These are phyloP conservation scores for Aspergillus homomorphus DNA, from an alignment of 495 filamentous ascomycete species.

Conservation along the genomic window DNA sequence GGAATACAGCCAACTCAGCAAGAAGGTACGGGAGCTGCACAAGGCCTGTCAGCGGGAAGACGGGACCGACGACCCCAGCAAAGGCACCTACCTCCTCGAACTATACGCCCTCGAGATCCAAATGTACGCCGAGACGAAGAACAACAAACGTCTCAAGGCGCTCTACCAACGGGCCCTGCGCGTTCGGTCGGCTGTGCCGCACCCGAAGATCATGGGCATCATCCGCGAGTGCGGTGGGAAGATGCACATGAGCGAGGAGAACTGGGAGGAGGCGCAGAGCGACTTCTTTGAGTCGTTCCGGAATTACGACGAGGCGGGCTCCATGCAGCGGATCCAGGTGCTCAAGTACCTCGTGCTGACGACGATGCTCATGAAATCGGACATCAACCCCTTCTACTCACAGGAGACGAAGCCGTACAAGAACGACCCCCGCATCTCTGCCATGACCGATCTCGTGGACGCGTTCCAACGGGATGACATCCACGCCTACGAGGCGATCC, in stretches of 20 bases:
- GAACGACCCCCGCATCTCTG: conserved; percentile 88
- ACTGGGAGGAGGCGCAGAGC: conserved; percentile 94
- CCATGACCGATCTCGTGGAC: conserved; percentile 96
- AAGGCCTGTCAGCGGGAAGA: conserved; percentile 85
- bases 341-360: conserved; percentile 95
- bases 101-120: conserved; percentile 97
- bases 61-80: conserved; percentile 88
- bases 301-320: conserved; percentile 98
- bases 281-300: conserved; percentile 99
- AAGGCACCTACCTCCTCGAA: conserved; percentile 93
- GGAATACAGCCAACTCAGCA: conserved; percentile 75
- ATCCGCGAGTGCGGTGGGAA: conserved; percentile 98
- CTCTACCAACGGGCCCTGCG: conserved; percentile 87
- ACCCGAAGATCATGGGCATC: conserved; percentile 98
- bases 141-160: conserved; percentile 94
- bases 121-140: conserved; percentile 95
- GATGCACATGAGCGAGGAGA: conserved; percentile 99
- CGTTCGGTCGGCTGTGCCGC: conserved; percentile 91
- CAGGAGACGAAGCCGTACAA: conserved; percentile 99
- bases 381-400: conserved; percentile 98
- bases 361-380: conserved; percentile 98
- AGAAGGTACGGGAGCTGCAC: conserved; percentile 85
- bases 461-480: conserved; percentile 97
- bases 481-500: conserved; percentile 79
- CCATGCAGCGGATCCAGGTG: conserved; percentile 92